phyloP scores from a whole-genome alignment of 345 rosid genomes.

The Salix brachista region DNA sequence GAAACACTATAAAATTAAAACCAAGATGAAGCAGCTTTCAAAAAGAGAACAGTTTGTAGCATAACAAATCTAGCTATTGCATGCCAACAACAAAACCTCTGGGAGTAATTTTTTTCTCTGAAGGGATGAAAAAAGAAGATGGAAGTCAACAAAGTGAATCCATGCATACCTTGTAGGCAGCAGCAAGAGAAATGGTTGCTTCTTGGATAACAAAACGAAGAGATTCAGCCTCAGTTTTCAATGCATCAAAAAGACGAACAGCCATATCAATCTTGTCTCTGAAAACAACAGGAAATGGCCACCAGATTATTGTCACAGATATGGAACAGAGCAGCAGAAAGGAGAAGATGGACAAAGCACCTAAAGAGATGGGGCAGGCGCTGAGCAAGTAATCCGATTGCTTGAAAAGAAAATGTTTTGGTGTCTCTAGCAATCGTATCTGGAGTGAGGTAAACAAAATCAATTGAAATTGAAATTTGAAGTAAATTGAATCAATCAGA shows the following conservation, averaged over 20 bases:
- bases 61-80: not conserved
- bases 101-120: not conserved
- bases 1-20: not conserved
- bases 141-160: not conserved
- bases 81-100: not conserved
- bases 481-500: conserved; percentile 10
- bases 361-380: conserved; percentile 91
- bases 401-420: conserved; percentile 77
- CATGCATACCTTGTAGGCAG: conserved; percentile 70
- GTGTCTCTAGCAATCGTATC: conserved; percentile 71
- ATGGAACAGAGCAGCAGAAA: conserved; percentile 22
- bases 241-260: conserved; percentile 76
- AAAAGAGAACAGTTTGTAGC: not conserved
- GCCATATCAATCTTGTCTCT: conserved; percentile 94
- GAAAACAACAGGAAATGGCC: conserved; percentile 21
- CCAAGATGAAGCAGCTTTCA: not conserved
- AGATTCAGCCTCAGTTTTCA: conserved; percentile 68
- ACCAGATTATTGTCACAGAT: conserved; percentile 5
- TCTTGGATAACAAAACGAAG: conserved; percentile 80
- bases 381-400: conserved; percentile 85
- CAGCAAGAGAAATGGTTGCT: conserved; percentile 71
- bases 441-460: conserved; percentile 24
- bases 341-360: conserved; percentile 33
- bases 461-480: conserved; percentile 10
- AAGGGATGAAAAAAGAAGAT: not conserved